Base-by-base conservation (phyloP, 352 stramenopile genomes). In the Globisporangium emineosum region DNA sequence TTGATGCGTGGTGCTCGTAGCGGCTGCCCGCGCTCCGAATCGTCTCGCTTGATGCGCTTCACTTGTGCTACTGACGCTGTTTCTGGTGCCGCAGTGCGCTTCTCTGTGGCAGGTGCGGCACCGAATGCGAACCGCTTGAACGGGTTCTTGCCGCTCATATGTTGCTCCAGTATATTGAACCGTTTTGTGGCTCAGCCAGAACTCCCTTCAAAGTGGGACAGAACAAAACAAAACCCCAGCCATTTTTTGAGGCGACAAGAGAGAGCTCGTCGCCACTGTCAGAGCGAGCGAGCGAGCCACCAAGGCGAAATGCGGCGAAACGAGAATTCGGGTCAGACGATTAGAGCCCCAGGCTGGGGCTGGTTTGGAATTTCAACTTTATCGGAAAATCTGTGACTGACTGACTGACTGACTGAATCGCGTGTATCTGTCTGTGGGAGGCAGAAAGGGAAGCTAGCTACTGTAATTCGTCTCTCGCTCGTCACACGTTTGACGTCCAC, bases 121-220 rank as follows among this genome's bases (percentile, higher is more conserved):
- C 70, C 65, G 55, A 83, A 85, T 35, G 79, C 79, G 52, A 92
- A 92, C 42, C 78, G 76, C 42, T 72, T 69, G 68, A 92, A 92
- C 25, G 81, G 83, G 74, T 91, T 90, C 0, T 17, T 23, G 8
- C 35, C 12, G 42, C 32, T 65, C 63, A 59, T 68, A 23, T 8
- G 10, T 55, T 21, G 29, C 29, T 55, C 15, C 17, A 23, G 50
- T 19, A 21, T 19, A 42, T n/a, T 45, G 15, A 45, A 45, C 37
- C 15, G 15, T 9, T n/a, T 45, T n/a, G 5, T 45, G 40, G 35
- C 40, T 57, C 12, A 56, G 21, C 8, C n/a, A 56, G 27, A 62
- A 40, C 9, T 13, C 17, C n/a, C 5, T 45, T 6, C 15, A 45
- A 15, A 45, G 21, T 21, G 40, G 17, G 40, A 21, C 40, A 42